These are phyloP conservation scores for Rubroboletus satanas DNA, from an alignment of 768 basidiomycete species.

Conservation along the genomic window DNA sequence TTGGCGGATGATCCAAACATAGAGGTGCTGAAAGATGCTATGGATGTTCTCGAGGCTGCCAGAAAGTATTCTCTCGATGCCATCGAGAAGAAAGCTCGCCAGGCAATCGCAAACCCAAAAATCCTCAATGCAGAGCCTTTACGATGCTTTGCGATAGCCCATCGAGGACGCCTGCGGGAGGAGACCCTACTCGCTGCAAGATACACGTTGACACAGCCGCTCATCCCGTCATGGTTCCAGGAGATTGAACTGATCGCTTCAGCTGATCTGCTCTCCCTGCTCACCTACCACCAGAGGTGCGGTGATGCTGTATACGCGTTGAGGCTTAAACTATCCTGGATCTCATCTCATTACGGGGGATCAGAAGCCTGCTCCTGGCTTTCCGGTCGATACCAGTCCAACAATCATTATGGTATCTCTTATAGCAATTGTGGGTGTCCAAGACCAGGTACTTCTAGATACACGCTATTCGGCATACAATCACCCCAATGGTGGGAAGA, in stretches of 20 bases:
- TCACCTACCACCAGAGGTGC: constrained; percentile 20
- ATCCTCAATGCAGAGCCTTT: neutral
- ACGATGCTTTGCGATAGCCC: neutral
- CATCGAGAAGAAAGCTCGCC: neutral
- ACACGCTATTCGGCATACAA: neutral
- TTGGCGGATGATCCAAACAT: neutral
- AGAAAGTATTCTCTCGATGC: neutral
- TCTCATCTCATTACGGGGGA: constrained; percentile 3
- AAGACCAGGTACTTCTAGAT: neutral
- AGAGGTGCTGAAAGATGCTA: constrained; percentile 4
- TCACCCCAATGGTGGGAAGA: constrained; percentile 20
- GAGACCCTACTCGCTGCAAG: neutral
- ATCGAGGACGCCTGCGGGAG: neutral
- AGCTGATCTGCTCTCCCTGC: constrained; percentile 20
- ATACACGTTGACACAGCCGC: constrained; percentile 23
- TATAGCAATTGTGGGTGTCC: neutral
- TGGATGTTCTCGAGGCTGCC: constrained; percentile 8
- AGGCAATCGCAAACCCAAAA: neutral
- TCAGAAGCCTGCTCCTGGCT: constrained; percentile 11
- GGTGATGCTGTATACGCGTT: constrained; percentile 6
- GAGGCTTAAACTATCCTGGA: constrained; percentile 6
- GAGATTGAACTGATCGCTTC: constrained; percentile 28
- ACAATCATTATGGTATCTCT: too few relatives aligned
- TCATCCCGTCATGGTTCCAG: constrained; percentile 19
- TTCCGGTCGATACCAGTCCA: neutral